These are phyloP conservation scores for Clavispora phyllophila DNA, from an alignment of 805 yeast species.

Conservation along the genomic window DNA sequence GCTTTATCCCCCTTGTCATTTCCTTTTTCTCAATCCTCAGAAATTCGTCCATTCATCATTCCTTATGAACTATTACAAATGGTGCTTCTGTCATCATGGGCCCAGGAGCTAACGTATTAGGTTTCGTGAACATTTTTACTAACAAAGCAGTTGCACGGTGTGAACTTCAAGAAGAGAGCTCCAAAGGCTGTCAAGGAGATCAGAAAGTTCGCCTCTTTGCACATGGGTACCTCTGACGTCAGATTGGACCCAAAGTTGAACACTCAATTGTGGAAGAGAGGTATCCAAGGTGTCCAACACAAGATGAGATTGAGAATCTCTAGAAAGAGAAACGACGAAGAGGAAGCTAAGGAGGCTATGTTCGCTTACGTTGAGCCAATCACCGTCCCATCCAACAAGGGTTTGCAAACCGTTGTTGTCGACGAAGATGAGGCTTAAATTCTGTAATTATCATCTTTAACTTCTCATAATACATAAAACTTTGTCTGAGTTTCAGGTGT, in stretches of 20 bases:
- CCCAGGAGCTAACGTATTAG: neutral
- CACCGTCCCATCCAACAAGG: constrained; percentile 90
- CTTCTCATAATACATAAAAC: constrained; percentile 16
- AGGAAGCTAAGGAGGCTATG: constrained; percentile 96
- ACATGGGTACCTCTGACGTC: constrained; percentile 99
- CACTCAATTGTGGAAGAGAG: constrained; percentile 99
- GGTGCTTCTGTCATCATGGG: neutral
- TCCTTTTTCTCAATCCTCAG: no score
- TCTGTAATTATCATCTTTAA: constrained; percentile 9
- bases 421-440: constrained; percentile 65
- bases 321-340: constrained; percentile 99
- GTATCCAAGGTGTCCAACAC: constrained; percentile 98
- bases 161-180: constrained; percentile 99
- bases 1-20: no score
- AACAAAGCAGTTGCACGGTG: constrained; percentile 83
- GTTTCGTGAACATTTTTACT: constrained; percentile 25
- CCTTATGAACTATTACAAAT: neutral
- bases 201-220: constrained; percentile 96
- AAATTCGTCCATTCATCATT: neutral
- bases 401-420: constrained; percentile 96
- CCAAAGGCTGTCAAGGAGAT: constrained; percentile 99
- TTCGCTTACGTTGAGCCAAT: constrained; percentile 98
- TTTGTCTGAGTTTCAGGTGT: constrained; percentile 4
- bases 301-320: constrained; percentile 98
- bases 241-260: constrained; percentile 98